Evolutionary conservation across 441 rosid species (phyloP).

Genomic region (Adansonia madagascariensis): DNA sequence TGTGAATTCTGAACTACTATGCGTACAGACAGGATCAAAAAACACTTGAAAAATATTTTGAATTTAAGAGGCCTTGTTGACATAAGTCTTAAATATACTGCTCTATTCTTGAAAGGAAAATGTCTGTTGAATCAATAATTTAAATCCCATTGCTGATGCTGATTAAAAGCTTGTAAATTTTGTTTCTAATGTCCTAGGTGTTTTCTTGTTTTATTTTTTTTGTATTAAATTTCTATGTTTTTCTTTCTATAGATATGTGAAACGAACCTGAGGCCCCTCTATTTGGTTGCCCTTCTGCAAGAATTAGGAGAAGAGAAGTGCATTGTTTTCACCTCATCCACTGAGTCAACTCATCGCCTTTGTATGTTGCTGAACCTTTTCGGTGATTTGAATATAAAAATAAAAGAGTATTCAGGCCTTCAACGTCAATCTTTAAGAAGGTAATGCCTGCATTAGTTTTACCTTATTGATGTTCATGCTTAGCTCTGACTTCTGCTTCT

Average conservation of each 20-base stretch:
- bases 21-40: background rate
- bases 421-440: conserved; percentile 82
- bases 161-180: background rate
- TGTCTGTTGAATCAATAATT: background rate
- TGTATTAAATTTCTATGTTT: conserved; percentile 17
- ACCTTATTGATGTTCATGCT: background rate
- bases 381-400: conserved; percentile 68
- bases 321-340: conserved; percentile 86
- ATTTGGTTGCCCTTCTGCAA: conserved; percentile 79
- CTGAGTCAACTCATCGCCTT: conserved; percentile 82
- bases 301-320: conserved; percentile 75
- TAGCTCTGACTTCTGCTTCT: background rate
- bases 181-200: conserved; percentile 10
- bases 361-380: conserved; percentile 79
- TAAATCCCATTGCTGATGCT: conserved; percentile 7
- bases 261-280: conserved; percentile 71
- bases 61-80: conserved; percentile 9
- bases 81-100: background rate
- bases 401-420: conserved; percentile 88
- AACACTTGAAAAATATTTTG: background rate
- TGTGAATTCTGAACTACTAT: background rate
- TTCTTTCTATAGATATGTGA: conserved; percentile 63
- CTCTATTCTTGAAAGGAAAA: background rate
- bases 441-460: conserved; percentile 40
- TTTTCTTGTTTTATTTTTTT: conserved; percentile 2